Base-by-base conservation (phyloP, 495 filamentous ascomycete species). In the Xylaria scruposa region DNA sequence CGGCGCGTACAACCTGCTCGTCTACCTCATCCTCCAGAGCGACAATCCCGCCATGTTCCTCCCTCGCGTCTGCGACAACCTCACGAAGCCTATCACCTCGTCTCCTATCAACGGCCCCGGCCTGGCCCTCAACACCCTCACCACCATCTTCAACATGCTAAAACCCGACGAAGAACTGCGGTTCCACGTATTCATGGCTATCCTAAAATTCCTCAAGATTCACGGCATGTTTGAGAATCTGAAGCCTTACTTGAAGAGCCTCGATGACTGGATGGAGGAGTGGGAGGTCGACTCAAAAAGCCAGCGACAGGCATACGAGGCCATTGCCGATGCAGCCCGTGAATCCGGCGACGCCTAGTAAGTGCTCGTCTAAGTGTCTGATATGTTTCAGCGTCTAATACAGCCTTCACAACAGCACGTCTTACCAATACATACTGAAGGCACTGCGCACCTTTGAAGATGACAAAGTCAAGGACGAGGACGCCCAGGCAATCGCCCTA, bases 81-180 rank as follows among this genome's bases (percentile, higher is more conserved):
- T 98, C 76, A 91, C 90, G 70, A 90, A 90, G 78, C 96, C 96
- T 70, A 90, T 98, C 78, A 88, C 91, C 42, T 93, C 92, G 60
- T 97, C 95, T 9, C 91, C 94, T 44, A 83, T 88, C 76, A 94
- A 97, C 80, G 94, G 95, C 70, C 87, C 92, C 68, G 90, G 92
- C 51, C 87, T 99, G 69, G 91, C 93, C 66, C 91, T 97, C 74
- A 92, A 91, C 71, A 91, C 94, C 68, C 90, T 99, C 72, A 94
- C 93, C 78, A 97, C 94, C 70, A 88, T 99, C 81, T 99, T 98
- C 92, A 99, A 99, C 85, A 93, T 97, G 64, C 90, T 98, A 67
- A 85, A 89, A 56, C 78, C 88, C 54, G 83, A 87, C 71, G 92
- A 94, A 79, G 91, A 92, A 12, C 87, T 91, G 76, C 91, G 95